A percentile compares a stretch with the other conserved stretches of the same genome.
Conservation (phyloP, 176 grass and related monocot genomes). For the Luzula sylvatica region DNA sequence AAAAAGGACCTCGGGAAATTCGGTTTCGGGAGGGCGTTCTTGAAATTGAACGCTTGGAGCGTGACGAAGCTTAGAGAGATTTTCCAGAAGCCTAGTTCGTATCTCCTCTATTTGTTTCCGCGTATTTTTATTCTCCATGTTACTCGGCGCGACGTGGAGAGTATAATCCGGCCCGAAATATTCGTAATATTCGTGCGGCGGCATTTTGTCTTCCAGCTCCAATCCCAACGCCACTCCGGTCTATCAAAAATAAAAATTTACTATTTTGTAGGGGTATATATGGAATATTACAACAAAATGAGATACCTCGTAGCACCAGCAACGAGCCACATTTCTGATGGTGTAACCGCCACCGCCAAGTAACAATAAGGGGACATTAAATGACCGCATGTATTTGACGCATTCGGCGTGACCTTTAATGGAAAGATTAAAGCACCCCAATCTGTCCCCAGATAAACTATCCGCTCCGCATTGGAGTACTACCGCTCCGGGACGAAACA, state of each 20-base stretch:
- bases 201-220: slow-evolving; percentile 85
- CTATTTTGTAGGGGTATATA: not conserved
- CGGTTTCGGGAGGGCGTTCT: slow-evolving; percentile 61
- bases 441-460: slow-evolving; percentile 74
- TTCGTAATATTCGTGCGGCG: slow-evolving; percentile 68
- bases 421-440: slow-evolving; percentile 90
- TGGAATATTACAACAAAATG: not conserved
- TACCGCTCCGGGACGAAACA: slow-evolving; percentile 67
- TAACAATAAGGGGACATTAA: slow-evolving; percentile 82
- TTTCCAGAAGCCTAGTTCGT: slow-evolving; percentile 60
- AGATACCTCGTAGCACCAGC: slow-evolving; percentile 94
- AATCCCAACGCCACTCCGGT: slow-evolving; percentile 74
- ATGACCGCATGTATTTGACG: slow-evolving; percentile 86
- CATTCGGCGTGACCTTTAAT: slow-evolving; percentile 82
- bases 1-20: slow-evolving; percentile 65
- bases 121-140: slow-evolving; percentile 98
- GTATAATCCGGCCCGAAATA: slow-evolving; percentile 96
- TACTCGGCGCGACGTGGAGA: slow-evolving; percentile 83
- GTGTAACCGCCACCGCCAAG: slow-evolving; percentile 94
- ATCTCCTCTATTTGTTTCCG: slow-evolving; percentile 56
- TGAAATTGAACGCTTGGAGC: slow-evolving; percentile 95
- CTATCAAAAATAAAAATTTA: slow-evolving; percentile 21
- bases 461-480: slow-evolving; percentile 92
- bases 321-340: slow-evolving; percentile 85
- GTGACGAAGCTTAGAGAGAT: slow-evolving; percentile 80